These are phyloP conservation scores for Ogataea trehaloabstinens DNA, from an alignment of 805 yeast genomes.

Conservation along the genomic window DNA sequence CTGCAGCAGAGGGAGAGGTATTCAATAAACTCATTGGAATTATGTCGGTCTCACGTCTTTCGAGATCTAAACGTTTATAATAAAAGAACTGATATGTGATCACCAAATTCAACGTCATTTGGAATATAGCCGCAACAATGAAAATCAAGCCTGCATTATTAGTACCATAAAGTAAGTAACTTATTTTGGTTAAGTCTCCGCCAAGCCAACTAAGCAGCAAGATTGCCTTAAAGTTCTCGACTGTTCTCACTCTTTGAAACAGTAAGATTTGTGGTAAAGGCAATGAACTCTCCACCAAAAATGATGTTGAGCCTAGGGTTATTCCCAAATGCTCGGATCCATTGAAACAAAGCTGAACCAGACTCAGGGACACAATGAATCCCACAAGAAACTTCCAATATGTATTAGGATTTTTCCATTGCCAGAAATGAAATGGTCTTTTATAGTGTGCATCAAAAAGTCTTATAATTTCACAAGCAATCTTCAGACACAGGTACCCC, in stretches of 20 bases:
- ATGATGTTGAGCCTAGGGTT: conserved; percentile 33
- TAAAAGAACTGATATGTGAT: conserved; percentile 73
- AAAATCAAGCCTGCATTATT: conserved; percentile 63
- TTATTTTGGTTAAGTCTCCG: conserved; percentile 79
- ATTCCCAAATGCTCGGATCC: conserved; percentile 29
- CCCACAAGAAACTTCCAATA: conserved; percentile 45
- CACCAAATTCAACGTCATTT: conserved; percentile 69
- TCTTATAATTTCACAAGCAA: conserved; percentile 40
- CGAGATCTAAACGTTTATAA: conserved; percentile 40
- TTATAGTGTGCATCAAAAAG: conserved; percentile 69
- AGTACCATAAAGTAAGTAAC: conserved; percentile 75
- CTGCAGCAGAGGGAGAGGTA: background rate
- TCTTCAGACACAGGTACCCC: background rate
- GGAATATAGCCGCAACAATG: conserved; percentile 70
- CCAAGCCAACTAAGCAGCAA: conserved; percentile 81
- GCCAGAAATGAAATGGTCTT: conserved; percentile 77
- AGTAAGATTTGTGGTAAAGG: conserved; percentile 80
- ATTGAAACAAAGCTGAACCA: conserved; percentile 23
- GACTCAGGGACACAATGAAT: conserved; percentile 32
- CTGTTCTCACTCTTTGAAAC: conserved; percentile 60
- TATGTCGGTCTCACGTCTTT: conserved; percentile 1
- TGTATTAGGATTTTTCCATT: conserved; percentile 49
- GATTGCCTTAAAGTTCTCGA: conserved; percentile 76
- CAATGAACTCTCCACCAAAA: conserved; percentile 67
- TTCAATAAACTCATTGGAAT: conserved; percentile 7